Conservation (phyloP, 2,329 filamentous ascomycete species). For the Colletotrichum chlorophyti region DNA sequence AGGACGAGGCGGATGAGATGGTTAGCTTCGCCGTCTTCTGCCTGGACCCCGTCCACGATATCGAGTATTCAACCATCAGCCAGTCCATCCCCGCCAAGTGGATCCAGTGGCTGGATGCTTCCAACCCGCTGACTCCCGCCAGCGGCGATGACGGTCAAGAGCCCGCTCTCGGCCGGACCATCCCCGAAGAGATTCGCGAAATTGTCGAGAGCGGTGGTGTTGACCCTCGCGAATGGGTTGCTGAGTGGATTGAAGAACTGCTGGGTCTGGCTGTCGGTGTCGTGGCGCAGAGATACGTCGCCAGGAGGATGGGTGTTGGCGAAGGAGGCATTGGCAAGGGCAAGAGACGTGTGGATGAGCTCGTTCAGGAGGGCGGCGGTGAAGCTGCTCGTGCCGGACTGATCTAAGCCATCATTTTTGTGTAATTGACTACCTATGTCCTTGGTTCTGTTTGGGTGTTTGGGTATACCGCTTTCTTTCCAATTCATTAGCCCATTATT, state of each 20-base stretch:
- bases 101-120: slow-evolving; percentile 89
- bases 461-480: slow-evolving; percentile 24
- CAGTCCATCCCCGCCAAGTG: slow-evolving; percentile 85
- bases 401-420: slow-evolving; percentile 12
- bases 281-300: slow-evolving; percentile 94
- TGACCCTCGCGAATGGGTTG: slow-evolving; percentile 95
- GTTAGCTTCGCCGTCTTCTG: slow-evolving; percentile 81
- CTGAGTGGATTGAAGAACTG: slow-evolving; percentile 94
- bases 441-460: slow-evolving; percentile 20
- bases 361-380: slow-evolving; percentile 52
- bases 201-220: slow-evolving; percentile 80
- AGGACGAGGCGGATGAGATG: slow-evolving; percentile 63
- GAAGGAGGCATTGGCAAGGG: slow-evolving; percentile 72
- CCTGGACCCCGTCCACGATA: slow-evolving; percentile 88
- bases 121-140: slow-evolving; percentile 61
- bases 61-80: slow-evolving; percentile 83
- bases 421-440: neutral
- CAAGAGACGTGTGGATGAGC: slow-evolving; percentile 64
- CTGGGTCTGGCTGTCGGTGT: slow-evolving; percentile 80
- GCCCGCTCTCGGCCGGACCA: slow-evolving; percentile 37
- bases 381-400: slow-evolving; percentile 29
- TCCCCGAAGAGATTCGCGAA: slow-evolving; percentile 85
- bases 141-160: slow-evolving; percentile 55
- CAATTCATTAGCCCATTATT: no score
- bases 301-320: slow-evolving; percentile 93